Evolutionary conservation across 73 alveolate species (phyloP).

Genomic region (Paraurostyla sp.): DNA sequence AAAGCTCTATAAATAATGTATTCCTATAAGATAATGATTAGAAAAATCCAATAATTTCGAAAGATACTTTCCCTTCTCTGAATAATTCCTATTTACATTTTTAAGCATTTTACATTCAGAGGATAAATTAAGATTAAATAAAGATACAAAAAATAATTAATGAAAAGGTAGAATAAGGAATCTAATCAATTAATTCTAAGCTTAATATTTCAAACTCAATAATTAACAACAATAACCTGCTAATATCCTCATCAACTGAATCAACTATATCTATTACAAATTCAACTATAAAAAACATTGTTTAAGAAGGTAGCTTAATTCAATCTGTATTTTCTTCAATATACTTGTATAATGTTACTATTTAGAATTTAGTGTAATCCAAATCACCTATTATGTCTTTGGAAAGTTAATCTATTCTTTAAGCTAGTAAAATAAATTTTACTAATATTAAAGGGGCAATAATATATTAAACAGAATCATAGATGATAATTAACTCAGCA

Average conservation of each 20-base stretch:
- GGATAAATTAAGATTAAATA: not conserved
- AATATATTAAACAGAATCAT: slow-evolving; percentile 6
- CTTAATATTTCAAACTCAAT: not conserved
- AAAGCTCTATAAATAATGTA: not conserved
- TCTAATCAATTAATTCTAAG: slow-evolving; percentile 23
- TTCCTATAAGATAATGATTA: slow-evolving; percentile 22
- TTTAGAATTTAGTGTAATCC: not conserved
- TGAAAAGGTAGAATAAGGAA: slow-evolving; percentile 34
- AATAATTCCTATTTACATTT: not conserved
- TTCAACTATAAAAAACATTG: not conserved
- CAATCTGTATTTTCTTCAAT: slow-evolving; percentile 3
- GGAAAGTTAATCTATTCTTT: not conserved
- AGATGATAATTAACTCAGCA: not conserved
- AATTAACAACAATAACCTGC: not conserved
- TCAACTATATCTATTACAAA: not conserved
- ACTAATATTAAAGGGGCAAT: not conserved
- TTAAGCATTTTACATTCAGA: not conserved
- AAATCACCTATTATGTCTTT: not conserved
- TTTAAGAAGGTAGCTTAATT: not conserved
- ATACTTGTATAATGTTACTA: not conserved
- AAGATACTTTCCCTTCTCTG: not conserved
- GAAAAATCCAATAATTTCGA: slow-evolving; percentile 5
- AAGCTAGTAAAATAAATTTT: not conserved
- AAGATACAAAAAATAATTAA: slow-evolving; percentile 17
- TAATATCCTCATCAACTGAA: slow-evolving; percentile 28